Percentiles rank a stretch among this genome's conserved stretches.
These are phyloP conservation scores for Fraxinus baroniana DNA, from an alignment of 305 asterid genomes.

Conservation along the genomic window DNA sequence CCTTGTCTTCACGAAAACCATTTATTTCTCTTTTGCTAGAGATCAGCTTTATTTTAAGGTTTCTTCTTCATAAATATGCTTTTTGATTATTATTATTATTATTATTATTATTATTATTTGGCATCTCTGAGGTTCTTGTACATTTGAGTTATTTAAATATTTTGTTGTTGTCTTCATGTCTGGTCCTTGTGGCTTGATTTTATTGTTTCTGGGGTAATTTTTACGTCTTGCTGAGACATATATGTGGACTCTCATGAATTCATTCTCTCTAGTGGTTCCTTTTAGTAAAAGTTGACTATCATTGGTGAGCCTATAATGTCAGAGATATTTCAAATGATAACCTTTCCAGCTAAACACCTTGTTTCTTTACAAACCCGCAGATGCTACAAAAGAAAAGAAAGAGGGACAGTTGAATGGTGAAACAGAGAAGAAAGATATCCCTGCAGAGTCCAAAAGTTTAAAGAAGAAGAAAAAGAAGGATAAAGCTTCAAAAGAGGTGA, in stretches of 20 bases:
- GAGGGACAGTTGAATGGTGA: conserved; percentile 44
- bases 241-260: neutral
- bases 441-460: conserved; percentile 68
- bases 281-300: neutral
- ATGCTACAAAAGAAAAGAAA: conserved; percentile 42
- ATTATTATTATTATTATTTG: neutral
- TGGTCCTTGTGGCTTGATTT: neutral
- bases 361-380: conserved; percentile 27
- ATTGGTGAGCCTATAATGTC: neutral
- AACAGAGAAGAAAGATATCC: conserved; percentile 50
- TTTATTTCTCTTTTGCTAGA: neutral
- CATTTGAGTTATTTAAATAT: neutral
- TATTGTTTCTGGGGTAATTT: neutral
- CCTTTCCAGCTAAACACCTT: neutral
- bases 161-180: neutral
- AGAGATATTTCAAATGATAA: neutral
- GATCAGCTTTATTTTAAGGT: neutral
- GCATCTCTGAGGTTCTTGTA: neutral
- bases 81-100: neutral
- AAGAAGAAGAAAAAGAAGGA: conserved; percentile 95
- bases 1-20: neutral
- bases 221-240: neutral
- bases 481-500: conserved; percentile 57
- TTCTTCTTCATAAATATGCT: neutral
- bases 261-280: neutral